Evolutionary conservation across 805 yeast genomes (phyloP), one percentile per base, ranked within the genome.

Genomic region (Teunomyces kruisii): DNA sequence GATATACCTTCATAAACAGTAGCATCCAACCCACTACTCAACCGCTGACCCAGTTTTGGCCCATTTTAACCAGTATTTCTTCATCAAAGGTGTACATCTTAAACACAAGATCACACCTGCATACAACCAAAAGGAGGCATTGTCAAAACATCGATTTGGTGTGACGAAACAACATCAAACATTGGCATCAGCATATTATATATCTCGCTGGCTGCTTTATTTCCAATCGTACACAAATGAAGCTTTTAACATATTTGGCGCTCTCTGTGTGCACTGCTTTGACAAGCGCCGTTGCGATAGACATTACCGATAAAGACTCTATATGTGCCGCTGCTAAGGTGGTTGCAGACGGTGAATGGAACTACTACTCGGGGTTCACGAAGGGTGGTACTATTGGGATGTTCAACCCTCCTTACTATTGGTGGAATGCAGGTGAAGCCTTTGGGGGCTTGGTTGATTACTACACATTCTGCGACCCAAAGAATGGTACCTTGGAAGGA

Each of bases 401-500:
- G 75, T 73, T 75, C 51, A 47, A 59, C 4, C 40, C 63, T 10
- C 78, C 78, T 2, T 70, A 75, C 63, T 75, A 74, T 59, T 75
- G 80, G 80, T 75, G 80, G 80, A 65, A 75, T 48, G 78, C 78
- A 19, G 78, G 79, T 17, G 77, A 72, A 55, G 77, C 76, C 4
- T 75, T 75, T 64, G 79, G 79, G 15, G 75, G 76, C 1, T 55
- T 75, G 53, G 52, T 75, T 16, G 70, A 70, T 47, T 72, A 70
- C 56, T 65, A 58, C 49, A 58, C 65, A 6, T 64, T 60, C 46
- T 75, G 79, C 54, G 68, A 66, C 14, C 44, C 53, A 12, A 56
- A 56, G 27, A 72, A 74, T 48, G 49, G 43, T 7, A 64, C 67
- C 2, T 64, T 70, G 49, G 44, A 65, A 43, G 15, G 39, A 1